Evolutionary conservation across 495 filamentous ascomycete species (phyloP), one percentile per base, ranked within the genome.

Genomic region (Eremomyces bilateralis): DNA sequence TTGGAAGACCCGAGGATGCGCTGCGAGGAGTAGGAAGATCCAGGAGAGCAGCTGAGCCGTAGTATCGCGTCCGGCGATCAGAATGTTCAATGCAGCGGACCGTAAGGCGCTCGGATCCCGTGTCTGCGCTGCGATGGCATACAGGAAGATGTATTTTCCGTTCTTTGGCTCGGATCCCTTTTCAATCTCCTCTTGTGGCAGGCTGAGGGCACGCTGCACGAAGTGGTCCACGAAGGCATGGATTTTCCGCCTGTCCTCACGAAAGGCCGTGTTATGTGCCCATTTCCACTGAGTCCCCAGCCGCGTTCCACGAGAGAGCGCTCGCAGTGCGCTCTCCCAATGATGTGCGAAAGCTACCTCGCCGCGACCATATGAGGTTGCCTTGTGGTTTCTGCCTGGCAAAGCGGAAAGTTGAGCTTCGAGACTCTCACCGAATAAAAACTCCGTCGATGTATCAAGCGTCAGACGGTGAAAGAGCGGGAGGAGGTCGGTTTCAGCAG

Each of bases 11-110:
- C 25, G 15, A 5, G 43, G 43, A 33, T 51, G 28, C 15, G 11
- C 34, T 30, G 34, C 38, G 0, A 81, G 59, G 32, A 65, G 64
- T 41, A 65, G 71, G 47, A 80, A 77, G 1, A 62, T 55, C 10
- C 65, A 67, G 13, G 63, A 60, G 3, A 80, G 52, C 1, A 65
- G 53, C 21, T 54, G 53, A 2, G 71, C 69, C 0, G 69, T 74
- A 2, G 73, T 74, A 41, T 76, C 72, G 21, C 59, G 50, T 12
- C 51, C 76, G 29, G 51, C 72, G 0, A 67, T 45, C 3, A 75
- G 53, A 20, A 76, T 58, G 29, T 59, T 62, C 20, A 69, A 44
- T 15, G 67, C 49, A 29, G 65, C 56, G 20, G 57, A 58, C 4
- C 58, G 45, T 8, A 57, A 43, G 11, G 53, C 50, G 8, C 53